Conservation (phyloP, 202 grass and related monocot species). For the Brachypodium distachyon region DNA sequence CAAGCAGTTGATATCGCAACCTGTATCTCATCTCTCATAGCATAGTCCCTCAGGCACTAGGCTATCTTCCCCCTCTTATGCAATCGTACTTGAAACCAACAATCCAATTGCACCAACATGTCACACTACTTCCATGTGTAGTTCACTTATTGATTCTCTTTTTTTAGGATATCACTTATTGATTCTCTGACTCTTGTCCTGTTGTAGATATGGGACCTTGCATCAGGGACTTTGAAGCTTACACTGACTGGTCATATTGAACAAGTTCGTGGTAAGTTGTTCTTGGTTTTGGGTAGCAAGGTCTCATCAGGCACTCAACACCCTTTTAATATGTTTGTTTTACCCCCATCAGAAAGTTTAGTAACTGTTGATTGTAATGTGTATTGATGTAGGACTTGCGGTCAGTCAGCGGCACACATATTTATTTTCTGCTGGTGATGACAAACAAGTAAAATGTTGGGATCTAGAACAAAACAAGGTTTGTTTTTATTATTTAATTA, state of each 20-base stretch:
- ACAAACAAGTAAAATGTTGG: slow-evolving; percentile 99
- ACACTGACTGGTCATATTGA: slow-evolving; percentile 96
- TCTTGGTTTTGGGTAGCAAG: neutral
- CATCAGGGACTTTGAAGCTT: slow-evolving; percentile 90
- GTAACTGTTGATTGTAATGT: neutral
- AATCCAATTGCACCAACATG: neutral
- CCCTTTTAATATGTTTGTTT: slow-evolving; percentile 1
- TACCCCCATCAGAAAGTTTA: neutral
- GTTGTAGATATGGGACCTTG: slow-evolving; percentile 98
- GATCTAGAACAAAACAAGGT: slow-evolving; percentile 99
- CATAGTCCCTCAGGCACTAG: neutral
- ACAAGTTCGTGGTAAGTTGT: slow-evolving; percentile 71
- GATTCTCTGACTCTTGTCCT: neutral
- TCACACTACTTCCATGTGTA: neutral
- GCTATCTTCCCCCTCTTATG: neutral
- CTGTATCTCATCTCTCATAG: neutral
- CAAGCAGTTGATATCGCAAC: neutral
- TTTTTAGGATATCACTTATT: too few species aligned
- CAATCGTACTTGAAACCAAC: neutral
- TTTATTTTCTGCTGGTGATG: slow-evolving; percentile 98
- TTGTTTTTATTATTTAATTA: slow-evolving; percentile 1
- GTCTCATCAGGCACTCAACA: neutral
- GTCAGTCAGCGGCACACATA: slow-evolving; percentile 90
- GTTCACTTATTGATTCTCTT: neutral
- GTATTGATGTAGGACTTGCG: slow-evolving; percentile 64